These are phyloP conservation scores for Phyllosticta capitalensis DNA, from an alignment of 2,329 filamentous ascomycete genomes.

Conservation along the genomic window DNA sequence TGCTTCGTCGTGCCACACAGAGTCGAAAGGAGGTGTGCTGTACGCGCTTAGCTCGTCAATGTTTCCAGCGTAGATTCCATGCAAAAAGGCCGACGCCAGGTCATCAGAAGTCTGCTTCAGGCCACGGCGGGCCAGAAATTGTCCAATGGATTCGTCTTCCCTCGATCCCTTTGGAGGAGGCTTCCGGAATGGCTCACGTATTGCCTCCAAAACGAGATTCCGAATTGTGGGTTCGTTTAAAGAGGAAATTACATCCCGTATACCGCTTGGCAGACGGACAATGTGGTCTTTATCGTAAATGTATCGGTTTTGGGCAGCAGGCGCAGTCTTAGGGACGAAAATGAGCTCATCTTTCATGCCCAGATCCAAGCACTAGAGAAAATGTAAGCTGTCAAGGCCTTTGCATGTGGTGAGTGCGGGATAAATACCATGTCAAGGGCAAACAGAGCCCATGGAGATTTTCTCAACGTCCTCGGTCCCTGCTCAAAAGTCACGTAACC, in stretches of 20 bases:
- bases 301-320: constrained; percentile 57
- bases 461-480: constrained; percentile 69
- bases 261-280: constrained; percentile 34
- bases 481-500: constrained; percentile 64
- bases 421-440: constrained; percentile 59
- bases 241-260: neutral
- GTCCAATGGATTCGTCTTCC: constrained; percentile 61
- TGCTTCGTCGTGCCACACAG: constrained; percentile 38
- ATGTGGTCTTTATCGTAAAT: constrained; percentile 84
- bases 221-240: neutral
- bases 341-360: constrained; percentile 48
- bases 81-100: constrained; percentile 62
- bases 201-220: neutral
- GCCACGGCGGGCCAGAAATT: constrained; percentile 50
- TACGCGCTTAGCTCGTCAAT: constrained; percentile 69
- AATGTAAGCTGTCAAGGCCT: neutral
- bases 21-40: constrained; percentile 44
- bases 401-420: constrained; percentile 5
- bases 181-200: constrained; percentile 23
- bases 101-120: constrained; percentile 55
- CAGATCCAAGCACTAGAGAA: constrained; percentile 46
- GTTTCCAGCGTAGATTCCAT: constrained; percentile 91
- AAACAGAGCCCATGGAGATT: constrained; percentile 49
- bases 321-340: constrained; percentile 40
- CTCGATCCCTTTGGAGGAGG: constrained; percentile 15